Evolutionary conservation across 2,329 filamentous ascomycete species (phyloP), one percentile per base, ranked within the genome.

Genomic region (Uncinocarpus reesii): DNA sequence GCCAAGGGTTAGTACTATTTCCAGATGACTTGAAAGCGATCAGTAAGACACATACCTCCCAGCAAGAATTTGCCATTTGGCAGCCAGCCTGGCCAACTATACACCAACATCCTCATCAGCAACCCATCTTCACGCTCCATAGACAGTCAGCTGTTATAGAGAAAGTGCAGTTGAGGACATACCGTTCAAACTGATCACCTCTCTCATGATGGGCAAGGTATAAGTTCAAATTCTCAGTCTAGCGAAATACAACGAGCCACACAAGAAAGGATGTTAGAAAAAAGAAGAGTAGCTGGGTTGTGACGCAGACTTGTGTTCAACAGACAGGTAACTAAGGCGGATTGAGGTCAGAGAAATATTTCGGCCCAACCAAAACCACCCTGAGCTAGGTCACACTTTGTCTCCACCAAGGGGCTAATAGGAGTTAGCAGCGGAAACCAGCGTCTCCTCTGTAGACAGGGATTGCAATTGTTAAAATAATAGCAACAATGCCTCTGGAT

Each of bases 21-120:
- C n/a, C n/a, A n/a, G n/a, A n/a, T n/a, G 13, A 31, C 28, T n/a
- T 20, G 23, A 37, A 35, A 48, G 36, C 35, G 24, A n/a, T 44
- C 28, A 41, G 41, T 55, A 40, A 51, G 53, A 63, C 65, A 77
- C 86, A 77, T 77, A 98, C 92, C 88, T 98, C 92, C 92, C 92
- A 98, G 83, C 92, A 96, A 64, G 92, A 92, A 79, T 98, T 98
- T 76, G 90, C 92, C 69, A 98, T 98, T 73, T 98, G 92, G 83
- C 92, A 96, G 84, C 92, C 92, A 71, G 92, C 92, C 81, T 98
- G 92, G 75, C 92, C 92, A 79, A 98, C 92, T 98, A 71, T 44
- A 56, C 46, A 62, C 55, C 38, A 45, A 46, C 4, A 32, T 16
- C 21, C 26, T 53, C 57, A 57, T 57, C 61, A 65, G 26, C 21